phyloP scores from a whole-genome alignment of 306 rosid genomes.

The Castanopsis chinensis region DNA sequence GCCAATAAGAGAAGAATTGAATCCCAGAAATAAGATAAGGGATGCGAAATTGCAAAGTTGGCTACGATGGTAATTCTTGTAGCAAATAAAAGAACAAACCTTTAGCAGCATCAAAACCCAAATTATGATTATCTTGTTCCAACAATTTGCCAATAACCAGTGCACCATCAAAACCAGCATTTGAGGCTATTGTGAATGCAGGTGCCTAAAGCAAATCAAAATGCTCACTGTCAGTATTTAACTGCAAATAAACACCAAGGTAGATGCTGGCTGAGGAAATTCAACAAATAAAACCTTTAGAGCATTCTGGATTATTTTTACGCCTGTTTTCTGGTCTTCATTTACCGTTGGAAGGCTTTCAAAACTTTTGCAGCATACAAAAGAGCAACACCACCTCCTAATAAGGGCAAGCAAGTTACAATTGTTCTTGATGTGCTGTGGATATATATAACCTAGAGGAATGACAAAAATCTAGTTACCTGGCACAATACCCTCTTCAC shows the following conservation, averaged over 20 bases:
- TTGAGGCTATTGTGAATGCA: constrained; percentile 61
- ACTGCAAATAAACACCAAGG: constrained; percentile 6
- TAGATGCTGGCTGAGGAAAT: not conserved
- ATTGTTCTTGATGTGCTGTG: constrained; percentile 3
- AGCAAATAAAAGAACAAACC: constrained; percentile 44
- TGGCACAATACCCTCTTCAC: constrained; percentile 94
- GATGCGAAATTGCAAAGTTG: not conserved
- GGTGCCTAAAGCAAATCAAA: constrained; percentile 57
- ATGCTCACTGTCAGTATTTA: constrained; percentile 23
- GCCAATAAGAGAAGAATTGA: too few relatives aligned
- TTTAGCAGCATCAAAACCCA: constrained; percentile 80
- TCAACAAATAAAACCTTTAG: constrained; percentile 58
- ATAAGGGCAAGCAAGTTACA: constrained; percentile 13
- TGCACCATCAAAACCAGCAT: constrained; percentile 89
- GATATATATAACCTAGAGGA: not conserved
- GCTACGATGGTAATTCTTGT: not conserved
- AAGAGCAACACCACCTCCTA: constrained; percentile 98
- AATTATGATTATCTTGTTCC: constrained; percentile 68
- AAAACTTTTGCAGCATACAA: constrained; percentile 74
- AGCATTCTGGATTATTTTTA: constrained; percentile 78
- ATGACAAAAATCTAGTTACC: constrained; percentile 43
- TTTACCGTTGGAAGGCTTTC: constrained; percentile 59
- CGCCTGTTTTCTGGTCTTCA: constrained; percentile 84
- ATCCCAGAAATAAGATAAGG: too few relatives aligned
- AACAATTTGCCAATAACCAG: constrained; percentile 72